Conservation (phyloP, 2,329 filamentous ascomycete species). For the Colletotrichum cuscutae region DNA sequence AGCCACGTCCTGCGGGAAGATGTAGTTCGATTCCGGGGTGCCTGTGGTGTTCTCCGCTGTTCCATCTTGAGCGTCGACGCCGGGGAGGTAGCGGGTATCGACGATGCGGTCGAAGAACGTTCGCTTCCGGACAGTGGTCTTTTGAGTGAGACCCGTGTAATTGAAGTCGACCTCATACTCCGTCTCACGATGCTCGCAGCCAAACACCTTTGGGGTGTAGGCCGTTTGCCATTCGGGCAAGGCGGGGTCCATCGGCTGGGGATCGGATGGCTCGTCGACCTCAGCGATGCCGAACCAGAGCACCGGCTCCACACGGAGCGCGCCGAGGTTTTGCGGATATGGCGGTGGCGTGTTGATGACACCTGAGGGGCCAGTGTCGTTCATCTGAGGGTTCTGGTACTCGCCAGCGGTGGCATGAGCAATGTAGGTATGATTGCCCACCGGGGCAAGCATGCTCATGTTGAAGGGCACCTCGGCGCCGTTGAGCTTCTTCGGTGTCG, state of each 20-base stretch:
- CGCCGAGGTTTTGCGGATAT: constrained; percentile 43
- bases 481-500: constrained; percentile 38
- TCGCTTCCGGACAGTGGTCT: constrained; percentile 36
- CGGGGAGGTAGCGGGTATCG: constrained; percentile 41
- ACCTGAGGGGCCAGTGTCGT: constrained; percentile 40
- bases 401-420: constrained; percentile 41
- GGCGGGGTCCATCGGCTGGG: constrained; percentile 32
- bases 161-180: constrained; percentile 44
- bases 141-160: constrained; percentile 41
- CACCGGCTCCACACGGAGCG: constrained; percentile 46
- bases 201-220: constrained; percentile 46
- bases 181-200: constrained; percentile 48
- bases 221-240: constrained; percentile 41
- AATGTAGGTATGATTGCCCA: constrained; percentile 45
- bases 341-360: constrained; percentile 37
- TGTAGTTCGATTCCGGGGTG: constrained; percentile 40
- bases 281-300: constrained; percentile 49
- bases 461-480: constrained; percentile 40
- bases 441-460: constrained; percentile 41
- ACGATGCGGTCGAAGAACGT: constrained; percentile 40
- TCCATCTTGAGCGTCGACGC: constrained; percentile 42
- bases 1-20: constrained; percentile 38
- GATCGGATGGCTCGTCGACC: constrained; percentile 38
- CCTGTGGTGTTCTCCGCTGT: constrained; percentile 46
- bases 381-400: constrained; percentile 41